Base-by-base conservation (phyloP, 768 basidiomycete genomes). In the Boletus vinaceobasis region DNA sequence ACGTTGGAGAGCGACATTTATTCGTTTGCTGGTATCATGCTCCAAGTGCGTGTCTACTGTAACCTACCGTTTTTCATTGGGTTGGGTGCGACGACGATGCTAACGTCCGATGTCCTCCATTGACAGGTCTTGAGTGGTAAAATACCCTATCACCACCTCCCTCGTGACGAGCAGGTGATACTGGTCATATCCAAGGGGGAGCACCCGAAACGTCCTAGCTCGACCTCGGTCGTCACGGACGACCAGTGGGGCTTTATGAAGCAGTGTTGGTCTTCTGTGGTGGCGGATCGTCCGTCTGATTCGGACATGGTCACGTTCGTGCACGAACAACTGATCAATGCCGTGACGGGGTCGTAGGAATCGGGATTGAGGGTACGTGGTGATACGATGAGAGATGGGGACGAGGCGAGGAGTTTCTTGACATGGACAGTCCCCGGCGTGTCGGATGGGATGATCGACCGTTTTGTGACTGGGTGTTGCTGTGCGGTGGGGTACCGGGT, bases 31-130 rank as follows among this genome's bases (percentile, higher is more conserved):
- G 58, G 65, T 5, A 62, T 67, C 43, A 62, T 68, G 53, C 48
- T 67, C 33, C 53, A 64, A 1, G 66, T 69, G 17, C 35, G 35
- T 13, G 1, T 11, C 2, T 14, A 35, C 5, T 14, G 35, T 48
- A 5, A 53, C 26, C 7, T 35, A 4, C n/a, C 10, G n/a, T n/a
- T 1, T 14, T 29, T n/a, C 5, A 15, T 11, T 3, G 14, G 15
- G 35, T 35, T 14, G 35, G 14, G 35, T 35, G 14, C 15, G 35
- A 35, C 14, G 14, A 35, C 37, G 23, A 10, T 36, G 68, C n/a
- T 9, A 1, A 1, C 4, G 78, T 71, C 77, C 0, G 81, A 81
- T 45, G 66, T 81, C 43, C 72, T 81, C 14, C 6, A 2, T 33
- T n/a, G 14, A 29, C 40, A 68, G 66, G 58, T 53, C 23, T 40